Conservation (phyloP, 257 asterid species). For the Solanum clarkiae region DNA sequence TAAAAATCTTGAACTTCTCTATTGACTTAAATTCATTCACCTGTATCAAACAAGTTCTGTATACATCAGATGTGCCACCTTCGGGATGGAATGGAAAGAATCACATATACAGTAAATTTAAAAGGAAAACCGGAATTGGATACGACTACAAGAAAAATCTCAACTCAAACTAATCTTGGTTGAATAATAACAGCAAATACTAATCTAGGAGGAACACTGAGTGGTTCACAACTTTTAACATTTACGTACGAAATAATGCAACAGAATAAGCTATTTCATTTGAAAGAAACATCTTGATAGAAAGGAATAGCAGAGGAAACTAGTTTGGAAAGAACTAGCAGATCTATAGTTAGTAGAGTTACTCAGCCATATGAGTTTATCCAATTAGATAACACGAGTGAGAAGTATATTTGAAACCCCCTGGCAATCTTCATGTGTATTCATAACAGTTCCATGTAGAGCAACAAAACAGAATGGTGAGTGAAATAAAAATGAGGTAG, state of each 20-base stretch:
- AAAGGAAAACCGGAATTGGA: neutral
- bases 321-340: neutral
- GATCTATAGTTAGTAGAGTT: neutral
- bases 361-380: neutral
- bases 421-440: neutral
- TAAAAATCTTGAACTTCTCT: slow-evolving; percentile 97
- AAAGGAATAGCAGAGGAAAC: neutral
- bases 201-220: neutral
- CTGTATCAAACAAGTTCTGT: slow-evolving; percentile 28
- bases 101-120: neutral
- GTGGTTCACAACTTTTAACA: neutral
- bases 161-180: neutral
- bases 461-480: neutral
- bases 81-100: neutral
- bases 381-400: neutral
- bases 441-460: neutral
- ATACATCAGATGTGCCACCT: neutral
- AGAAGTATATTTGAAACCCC: neutral
- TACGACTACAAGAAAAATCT: neutral
- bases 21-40: slow-evolving; percentile 88
- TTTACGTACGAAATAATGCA: neutral
- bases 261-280: neutral
- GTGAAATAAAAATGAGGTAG: neutral
- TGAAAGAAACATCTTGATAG: neutral
- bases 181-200: neutral